phyloP scores from a whole-genome alignment of 1,284 basidiomycete genomes.

The Pyrrhoderma noxium region DNA sequence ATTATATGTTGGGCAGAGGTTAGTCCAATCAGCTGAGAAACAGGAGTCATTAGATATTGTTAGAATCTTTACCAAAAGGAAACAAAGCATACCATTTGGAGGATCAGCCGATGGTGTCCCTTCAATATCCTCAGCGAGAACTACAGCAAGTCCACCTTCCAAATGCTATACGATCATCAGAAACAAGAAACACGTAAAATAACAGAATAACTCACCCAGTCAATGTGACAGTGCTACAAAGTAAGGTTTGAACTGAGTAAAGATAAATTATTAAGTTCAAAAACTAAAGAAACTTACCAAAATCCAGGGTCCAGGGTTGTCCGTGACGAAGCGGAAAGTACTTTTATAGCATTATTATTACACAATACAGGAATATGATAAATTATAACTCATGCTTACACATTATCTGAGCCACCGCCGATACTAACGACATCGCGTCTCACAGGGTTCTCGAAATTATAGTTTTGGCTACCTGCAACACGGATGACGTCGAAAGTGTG shows the following conservation, averaged over 20 bases:
- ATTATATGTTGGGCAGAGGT: slow-evolving; percentile 24
- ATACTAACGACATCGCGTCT: slow-evolving; percentile 32
- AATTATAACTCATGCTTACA: no score
- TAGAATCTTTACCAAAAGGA: not conserved
- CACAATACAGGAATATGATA: no score
- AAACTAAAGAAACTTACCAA: slow-evolving; percentile 20
- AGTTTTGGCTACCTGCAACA: slow-evolving; percentile 26
- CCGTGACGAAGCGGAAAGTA: slow-evolving; percentile 33
- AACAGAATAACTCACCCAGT: slow-evolving; percentile 31
- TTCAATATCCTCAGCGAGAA: slow-evolving; percentile 32
- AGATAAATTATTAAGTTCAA: no score
- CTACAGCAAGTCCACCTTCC: slow-evolving; percentile 32
- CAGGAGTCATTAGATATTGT: not conserved
- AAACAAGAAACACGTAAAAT: slow-evolving; percentile 27
- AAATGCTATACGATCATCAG: slow-evolving; percentile 15
- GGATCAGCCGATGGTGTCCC: slow-evolving; percentile 21
- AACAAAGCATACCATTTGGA: slow-evolving; percentile 21
- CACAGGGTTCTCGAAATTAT: slow-evolving; percentile 33
- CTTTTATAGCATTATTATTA: slow-evolving; percentile 18
- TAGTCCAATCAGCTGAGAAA: slow-evolving; percentile 21
- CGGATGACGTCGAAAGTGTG: slow-evolving; percentile 31
- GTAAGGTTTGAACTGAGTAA: no score
- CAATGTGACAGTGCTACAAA: slow-evolving; percentile 40
- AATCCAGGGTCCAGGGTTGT: slow-evolving; percentile 44
- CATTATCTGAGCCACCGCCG: slow-evolving; percentile 24